A percentile compares a stretch with the other conserved stretches of the same genome.
Conservation (phyloP, 2,329 filamentous ascomycete species). For the Colletotrichum lindemuthianum region DNA sequence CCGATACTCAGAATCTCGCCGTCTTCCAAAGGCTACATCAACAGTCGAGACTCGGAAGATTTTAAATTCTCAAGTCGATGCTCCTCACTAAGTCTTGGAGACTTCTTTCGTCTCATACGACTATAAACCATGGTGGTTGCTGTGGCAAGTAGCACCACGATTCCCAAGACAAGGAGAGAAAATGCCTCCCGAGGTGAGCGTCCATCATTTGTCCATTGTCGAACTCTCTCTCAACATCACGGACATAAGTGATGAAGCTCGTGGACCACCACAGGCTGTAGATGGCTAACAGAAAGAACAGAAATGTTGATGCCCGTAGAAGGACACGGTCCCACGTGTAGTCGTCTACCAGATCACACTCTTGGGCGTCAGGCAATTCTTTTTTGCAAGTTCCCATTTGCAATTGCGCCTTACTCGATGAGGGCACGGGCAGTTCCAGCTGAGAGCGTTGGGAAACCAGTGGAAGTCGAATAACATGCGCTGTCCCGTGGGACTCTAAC, state of each 20-base stretch:
- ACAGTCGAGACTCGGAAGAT: too few species aligned
- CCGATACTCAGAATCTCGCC: too few species aligned
- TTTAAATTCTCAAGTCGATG: too few species aligned
- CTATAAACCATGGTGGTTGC: background rate
- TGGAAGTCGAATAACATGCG: background rate
- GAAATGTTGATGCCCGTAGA: background rate
- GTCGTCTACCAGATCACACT: background rate
- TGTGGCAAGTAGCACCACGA: background rate
- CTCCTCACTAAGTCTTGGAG: too few species aligned
- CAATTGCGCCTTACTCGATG: background rate
- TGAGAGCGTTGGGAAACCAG: background rate
- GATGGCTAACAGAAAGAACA: background rate
- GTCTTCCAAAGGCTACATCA: too few species aligned
- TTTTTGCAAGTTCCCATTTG: background rate
- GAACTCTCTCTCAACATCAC: background rate
- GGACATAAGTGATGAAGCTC: background rate
- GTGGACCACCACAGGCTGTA: background rate
- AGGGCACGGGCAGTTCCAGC: background rate
- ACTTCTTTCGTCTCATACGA: background rate
- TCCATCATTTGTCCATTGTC: background rate
- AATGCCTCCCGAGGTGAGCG: background rate
- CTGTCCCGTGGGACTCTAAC: background rate
- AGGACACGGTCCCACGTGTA: background rate
- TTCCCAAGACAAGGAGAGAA: background rate
- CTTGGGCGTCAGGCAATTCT: background rate